These are phyloP conservation scores for Fusarium agapanthi DNA, from an alignment of 2,329 filamentous ascomycete genomes.

Conservation along the genomic window DNA sequence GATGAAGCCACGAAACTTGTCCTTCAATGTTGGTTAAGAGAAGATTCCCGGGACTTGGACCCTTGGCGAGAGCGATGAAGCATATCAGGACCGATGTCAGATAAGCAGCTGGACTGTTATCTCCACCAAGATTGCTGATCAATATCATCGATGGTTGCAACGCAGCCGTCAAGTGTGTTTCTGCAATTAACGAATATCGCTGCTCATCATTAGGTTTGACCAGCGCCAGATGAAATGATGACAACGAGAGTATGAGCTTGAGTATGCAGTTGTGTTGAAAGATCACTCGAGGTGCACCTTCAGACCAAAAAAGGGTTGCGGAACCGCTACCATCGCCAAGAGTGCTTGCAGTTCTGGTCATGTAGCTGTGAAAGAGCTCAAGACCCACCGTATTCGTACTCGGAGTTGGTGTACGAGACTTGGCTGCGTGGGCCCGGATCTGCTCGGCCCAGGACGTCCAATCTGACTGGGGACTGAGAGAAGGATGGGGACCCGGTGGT, in stretches of 20 bases:
- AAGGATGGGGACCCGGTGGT: background rate
- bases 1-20: background rate
- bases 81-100: background rate
- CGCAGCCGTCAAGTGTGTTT: background rate
- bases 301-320: background rate
- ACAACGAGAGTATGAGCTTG: background rate
- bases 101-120: background rate
- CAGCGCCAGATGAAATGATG: background rate
- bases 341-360: background rate
- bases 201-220: background rate
- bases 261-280: background rate
- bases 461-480: background rate
- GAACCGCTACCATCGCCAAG: background rate
- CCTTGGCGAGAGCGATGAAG: background rate
- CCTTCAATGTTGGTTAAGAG: background rate
- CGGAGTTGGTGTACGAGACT: background rate
- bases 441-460: background rate
- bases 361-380: background rate
- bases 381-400: background rate
- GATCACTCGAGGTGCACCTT: background rate
- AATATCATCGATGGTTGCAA: background rate
- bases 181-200: background rate
- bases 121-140: background rate
- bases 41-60: background rate
- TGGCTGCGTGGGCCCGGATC: background rate